phyloP scores from a whole-genome alignment of 2,329 filamentous ascomycete species.

The Microdochium paspali region DNA sequence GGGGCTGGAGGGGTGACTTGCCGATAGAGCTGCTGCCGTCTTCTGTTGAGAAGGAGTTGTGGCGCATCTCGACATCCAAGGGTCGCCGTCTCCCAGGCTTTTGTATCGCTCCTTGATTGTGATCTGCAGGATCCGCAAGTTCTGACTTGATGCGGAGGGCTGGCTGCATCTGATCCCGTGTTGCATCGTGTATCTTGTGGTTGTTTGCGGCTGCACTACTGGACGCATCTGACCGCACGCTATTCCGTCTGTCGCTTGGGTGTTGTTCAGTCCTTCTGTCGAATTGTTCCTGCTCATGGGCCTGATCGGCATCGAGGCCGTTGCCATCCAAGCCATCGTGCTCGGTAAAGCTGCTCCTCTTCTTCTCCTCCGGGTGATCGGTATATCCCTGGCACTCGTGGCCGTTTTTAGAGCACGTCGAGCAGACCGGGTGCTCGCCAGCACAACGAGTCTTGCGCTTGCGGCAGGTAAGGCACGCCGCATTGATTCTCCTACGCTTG shows the following conservation, averaged over 20 bases:
- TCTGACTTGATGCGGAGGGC: slow-evolving; percentile 18
- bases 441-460: slow-evolving; percentile 69
- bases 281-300: slow-evolving; percentile 21
- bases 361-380: slow-evolving; percentile 37
- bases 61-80: slow-evolving; percentile 7
- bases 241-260: slow-evolving; percentile 26
- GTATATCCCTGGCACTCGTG: slow-evolving; percentile 61
- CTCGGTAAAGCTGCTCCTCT: slow-evolving; percentile 18
- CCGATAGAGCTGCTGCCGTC: slow-evolving; percentile 27
- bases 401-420: slow-evolving; percentile 63
- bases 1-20: slow-evolving; percentile 31
- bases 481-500: slow-evolving; percentile 69
- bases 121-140: slow-evolving; percentile 15
- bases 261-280: slow-evolving; percentile 28
- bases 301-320: slow-evolving; percentile 24
- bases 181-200: not conserved
- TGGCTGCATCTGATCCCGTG: slow-evolving; percentile 9
- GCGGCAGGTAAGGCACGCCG: slow-evolving; percentile 68
- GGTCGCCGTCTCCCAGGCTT: slow-evolving; percentile 5
- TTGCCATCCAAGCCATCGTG: slow-evolving; percentile 22
- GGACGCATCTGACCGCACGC: slow-evolving; percentile 24
- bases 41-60: slow-evolving; percentile 28
- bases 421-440: slow-evolving; percentile 62
- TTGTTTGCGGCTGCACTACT: not conserved
- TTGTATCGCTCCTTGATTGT: slow-evolving; percentile 10